phyloP scores from a whole-genome alignment of 768 basidiomycete genomes.

The Psilocybe sp. region DNA sequence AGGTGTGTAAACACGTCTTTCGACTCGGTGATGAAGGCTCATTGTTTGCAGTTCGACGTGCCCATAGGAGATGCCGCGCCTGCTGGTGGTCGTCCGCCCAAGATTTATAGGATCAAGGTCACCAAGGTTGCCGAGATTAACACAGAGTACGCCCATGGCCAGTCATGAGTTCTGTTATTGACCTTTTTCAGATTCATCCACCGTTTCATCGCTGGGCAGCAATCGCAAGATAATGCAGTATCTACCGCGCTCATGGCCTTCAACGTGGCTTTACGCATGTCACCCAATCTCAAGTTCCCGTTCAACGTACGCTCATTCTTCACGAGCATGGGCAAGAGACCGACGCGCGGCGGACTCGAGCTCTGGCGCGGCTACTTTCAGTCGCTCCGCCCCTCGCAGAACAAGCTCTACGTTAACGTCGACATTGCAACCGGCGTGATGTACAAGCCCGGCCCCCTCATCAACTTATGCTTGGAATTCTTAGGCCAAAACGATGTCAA shows the following conservation, averaged over 20 bases:
- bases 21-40: neutral
- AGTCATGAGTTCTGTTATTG: neutral
- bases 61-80: conserved; percentile 35
- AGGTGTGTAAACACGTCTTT: conserved; percentile 34
- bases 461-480: conserved; percentile 56
- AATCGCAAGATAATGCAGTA: conserved; percentile 64
- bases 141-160: conserved; percentile 23
- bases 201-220: conserved; percentile 59
- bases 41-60: conserved; percentile 55
- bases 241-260: conserved; percentile 67
- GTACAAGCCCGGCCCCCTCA: conserved; percentile 62
- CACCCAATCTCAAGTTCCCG: conserved; percentile 63
- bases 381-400: conserved; percentile 66
- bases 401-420: conserved; percentile 66
- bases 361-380: conserved; percentile 85
- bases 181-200: conserved; percentile 46
- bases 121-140: conserved; percentile 49
- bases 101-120: conserved; percentile 65
- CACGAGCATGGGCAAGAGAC: conserved; percentile 49
- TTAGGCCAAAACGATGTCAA: conserved; percentile 22
- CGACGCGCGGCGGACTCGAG: conserved; percentile 58
- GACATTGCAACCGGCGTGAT: conserved; percentile 79
- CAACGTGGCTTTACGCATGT: conserved; percentile 78
- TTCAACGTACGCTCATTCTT: conserved; percentile 81
- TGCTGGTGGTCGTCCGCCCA: conserved; percentile 46